Evolutionary conservation across 805 yeast genomes (phyloP), one percentile per base, ranked within the genome.

Genomic region (Saturnispora diversa): DNA sequence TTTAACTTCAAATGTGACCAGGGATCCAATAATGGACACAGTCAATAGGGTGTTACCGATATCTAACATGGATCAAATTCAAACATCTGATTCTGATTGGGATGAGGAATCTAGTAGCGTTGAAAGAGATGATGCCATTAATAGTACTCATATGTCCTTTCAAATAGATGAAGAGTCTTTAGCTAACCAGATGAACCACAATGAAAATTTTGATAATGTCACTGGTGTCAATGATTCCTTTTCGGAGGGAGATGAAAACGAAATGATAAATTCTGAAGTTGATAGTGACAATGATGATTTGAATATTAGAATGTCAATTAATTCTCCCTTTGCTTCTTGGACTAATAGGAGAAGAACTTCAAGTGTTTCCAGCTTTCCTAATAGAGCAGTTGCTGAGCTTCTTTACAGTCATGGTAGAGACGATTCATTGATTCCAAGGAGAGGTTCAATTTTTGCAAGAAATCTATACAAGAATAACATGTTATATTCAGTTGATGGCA

Each of bases 301-400:
- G 16, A 50, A 48, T 6, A 58, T 48, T 15, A 54, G 46, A 10
- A 51, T 43, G 11, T 46, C 50, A 8, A 51, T 51, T 3, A 52
- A 47, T 6, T 51, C 44, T 15, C n/a, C 38, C 43, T 4, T 35
- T 45, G 13, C n/a, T 11, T 13, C 20, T 10, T 16, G 19, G 9
- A 15, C 13, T 33, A 4, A 6, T 15, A 33, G 56, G 53, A 37
- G 56, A 53, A 21, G 43, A 54, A 6, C 45, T 48, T 37, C 54
- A 51, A 27, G 50, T 27, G 48, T 55, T 5, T 51, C 59, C 7
- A 58, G 56, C 35, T 61, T 59, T 5, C 49, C 62, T 27, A 55
- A 62, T n/a, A 42, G 55, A 22, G 45, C 60, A 31, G 47, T 59
- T 25, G 55, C 57, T 25, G 51, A 54, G 27, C 39, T 59, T 26